phyloP scores from a whole-genome alignment of 2,329 filamentous ascomycete genomes.

The Raffaelea arxii region DNA sequence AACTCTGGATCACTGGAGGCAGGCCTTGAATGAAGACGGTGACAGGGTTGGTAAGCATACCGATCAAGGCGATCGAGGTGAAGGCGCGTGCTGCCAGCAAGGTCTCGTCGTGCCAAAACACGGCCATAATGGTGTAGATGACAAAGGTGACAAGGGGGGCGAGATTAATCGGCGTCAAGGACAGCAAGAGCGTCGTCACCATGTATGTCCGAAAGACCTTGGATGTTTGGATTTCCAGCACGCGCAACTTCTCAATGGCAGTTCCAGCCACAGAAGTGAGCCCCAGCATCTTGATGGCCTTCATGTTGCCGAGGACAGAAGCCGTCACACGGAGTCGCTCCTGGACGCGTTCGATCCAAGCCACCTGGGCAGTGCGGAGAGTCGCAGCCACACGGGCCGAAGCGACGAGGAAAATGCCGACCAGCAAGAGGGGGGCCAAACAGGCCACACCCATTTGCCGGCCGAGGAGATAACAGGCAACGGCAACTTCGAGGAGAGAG shows the following conservation, averaged over 20 bases:
- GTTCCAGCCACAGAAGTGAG: slow-evolving; percentile 26
- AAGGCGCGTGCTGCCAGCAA: background rate
- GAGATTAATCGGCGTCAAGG: background rate
- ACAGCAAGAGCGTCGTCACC: background rate
- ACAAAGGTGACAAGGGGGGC: slow-evolving; percentile 1
- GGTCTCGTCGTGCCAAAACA: slow-evolving; percentile 1
- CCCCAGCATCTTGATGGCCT: slow-evolving; percentile 39
- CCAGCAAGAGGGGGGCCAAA: background rate
- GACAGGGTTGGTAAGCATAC: background rate
- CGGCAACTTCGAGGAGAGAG: background rate
- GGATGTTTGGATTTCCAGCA: slow-evolving; percentile 1
- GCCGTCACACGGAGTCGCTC: slow-evolving; percentile 11
- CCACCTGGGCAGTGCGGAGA: background rate
- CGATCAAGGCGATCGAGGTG: background rate
- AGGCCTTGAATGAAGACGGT: background rate
- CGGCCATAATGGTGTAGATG: slow-evolving; percentile 1
- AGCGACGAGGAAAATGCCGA: background rate
- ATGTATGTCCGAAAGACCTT: slow-evolving; percentile 1
- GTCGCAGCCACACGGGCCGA: background rate
- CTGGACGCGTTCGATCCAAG: background rate
- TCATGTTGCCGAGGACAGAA: slow-evolving; percentile 37
- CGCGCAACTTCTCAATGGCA: slow-evolving; percentile 1
- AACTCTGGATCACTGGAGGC: background rate
- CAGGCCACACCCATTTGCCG: background rate
- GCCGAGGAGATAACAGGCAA: background rate